These are phyloP conservation scores for Silene noctiflora DNA, from an alignment of 179 eudicot genomes.

Conservation along the genomic window DNA sequence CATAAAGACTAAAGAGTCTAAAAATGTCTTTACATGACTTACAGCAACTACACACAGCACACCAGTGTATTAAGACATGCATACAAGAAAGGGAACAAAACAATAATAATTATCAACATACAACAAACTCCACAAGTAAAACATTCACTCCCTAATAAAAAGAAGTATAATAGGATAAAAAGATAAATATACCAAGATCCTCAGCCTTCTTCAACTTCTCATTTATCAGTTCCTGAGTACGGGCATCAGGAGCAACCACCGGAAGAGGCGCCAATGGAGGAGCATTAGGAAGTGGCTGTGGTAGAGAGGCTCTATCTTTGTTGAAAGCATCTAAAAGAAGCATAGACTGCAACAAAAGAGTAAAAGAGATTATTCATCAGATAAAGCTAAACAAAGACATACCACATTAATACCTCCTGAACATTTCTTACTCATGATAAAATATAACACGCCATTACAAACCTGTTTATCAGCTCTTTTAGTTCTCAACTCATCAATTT, in stretches of 20 bases:
- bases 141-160: not conserved
- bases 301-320: conserved; percentile 90
- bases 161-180: not conserved
- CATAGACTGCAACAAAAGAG: conserved; percentile 52
- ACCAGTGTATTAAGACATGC: not conserved
- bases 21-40: not conserved
- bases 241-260: conserved; percentile 80
- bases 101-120: not conserved
- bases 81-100: not conserved
- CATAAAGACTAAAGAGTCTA: not conserved
- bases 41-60: not conserved
- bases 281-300: conserved; percentile 75
- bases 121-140: not conserved
- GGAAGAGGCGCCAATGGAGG: conserved; percentile 69
- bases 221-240: conserved; percentile 94
- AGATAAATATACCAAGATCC: conserved; percentile 61
- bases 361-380: not conserved
- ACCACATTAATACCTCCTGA: not conserved
- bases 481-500: conserved; percentile 74
- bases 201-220: conserved; percentile 97
- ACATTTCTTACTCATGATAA: not conserved
- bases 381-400: not conserved
- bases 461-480: conserved; percentile 97
- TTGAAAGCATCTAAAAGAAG: conserved; percentile 96
- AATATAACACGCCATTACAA: not conserved